Evolutionary conservation across 345 rosid species (phyloP).

Genomic region (Geranium brycei): DNA sequence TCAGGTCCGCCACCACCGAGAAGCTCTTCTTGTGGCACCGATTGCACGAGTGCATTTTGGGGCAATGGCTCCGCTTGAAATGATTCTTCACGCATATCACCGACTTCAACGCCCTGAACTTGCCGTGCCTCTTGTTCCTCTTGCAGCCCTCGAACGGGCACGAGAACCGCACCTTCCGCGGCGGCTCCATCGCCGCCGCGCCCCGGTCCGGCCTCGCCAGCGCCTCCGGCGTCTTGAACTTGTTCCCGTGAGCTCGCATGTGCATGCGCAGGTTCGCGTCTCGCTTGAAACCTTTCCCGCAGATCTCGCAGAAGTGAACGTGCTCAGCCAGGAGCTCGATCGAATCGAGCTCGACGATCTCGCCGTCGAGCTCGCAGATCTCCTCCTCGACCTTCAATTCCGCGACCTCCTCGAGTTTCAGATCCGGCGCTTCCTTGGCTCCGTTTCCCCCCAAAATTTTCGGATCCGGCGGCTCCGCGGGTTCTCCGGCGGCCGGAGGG

Average conservation of each 20-base stretch:
- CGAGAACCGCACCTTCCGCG: slow-evolving; percentile 29
- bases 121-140: slow-evolving; percentile 38
- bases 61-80: slow-evolving; percentile 74
- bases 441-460: not conserved
- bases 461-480: not conserved
- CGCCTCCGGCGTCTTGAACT: slow-evolving; percentile 54
- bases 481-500: not conserved
- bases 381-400: slow-evolving; percentile 9
- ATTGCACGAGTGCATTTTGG: slow-evolving; percentile 48
- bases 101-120: slow-evolving; percentile 49
- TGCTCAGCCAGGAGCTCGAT: slow-evolving; percentile 56
- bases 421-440: not conserved
- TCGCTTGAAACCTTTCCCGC: slow-evolving; percentile 68
- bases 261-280: slow-evolving; percentile 74
- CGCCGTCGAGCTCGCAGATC: slow-evolving; percentile 17
- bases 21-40: slow-evolving; percentile 51
- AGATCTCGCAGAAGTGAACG: slow-evolving; percentile 54
- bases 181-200: not conserved
- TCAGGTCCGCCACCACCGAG: slow-evolving; percentile 52
- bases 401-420: not conserved
- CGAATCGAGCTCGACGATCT: slow-evolving; percentile 45
- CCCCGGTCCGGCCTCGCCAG: slow-evolving; percentile 28
- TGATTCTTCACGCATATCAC: slow-evolving; percentile 56
- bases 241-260: slow-evolving; percentile 69
- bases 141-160: slow-evolving; percentile 61